Conservation (phyloP, 148 eudicot genomes). For the Rhododendron molle region DNA sequence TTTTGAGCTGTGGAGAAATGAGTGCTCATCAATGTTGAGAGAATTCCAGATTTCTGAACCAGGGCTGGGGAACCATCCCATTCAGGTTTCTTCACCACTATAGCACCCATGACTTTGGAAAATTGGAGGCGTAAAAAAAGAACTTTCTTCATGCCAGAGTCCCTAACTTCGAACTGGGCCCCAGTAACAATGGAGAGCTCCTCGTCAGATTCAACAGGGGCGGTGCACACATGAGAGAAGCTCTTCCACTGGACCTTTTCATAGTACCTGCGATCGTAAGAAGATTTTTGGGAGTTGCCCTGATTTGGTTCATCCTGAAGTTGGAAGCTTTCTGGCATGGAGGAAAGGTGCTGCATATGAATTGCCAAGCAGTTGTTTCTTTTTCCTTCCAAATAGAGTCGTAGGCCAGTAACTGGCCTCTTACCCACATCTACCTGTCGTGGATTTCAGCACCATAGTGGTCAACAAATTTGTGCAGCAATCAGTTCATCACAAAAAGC, state of each 20-base stretch:
- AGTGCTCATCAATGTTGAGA: conserved; percentile 30
- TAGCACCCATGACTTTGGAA: conserved; percentile 35
- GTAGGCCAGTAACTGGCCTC: conserved; percentile 52
- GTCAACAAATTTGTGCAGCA: not conserved
- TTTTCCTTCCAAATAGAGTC: conserved; percentile 53
- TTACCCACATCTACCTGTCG: conserved; percentile 43
- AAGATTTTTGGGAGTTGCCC: conserved; percentile 8
- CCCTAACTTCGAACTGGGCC: conserved; percentile 41
- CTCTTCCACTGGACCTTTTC: conserved; percentile 53
- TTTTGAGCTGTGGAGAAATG: conserved; percentile 31
- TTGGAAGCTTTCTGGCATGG: conserved; percentile 44
- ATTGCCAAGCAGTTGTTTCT: conserved; percentile 47
- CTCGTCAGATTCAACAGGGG: conserved; percentile 50
- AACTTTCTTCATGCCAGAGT: conserved; percentile 36
- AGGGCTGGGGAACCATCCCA: conserved; percentile 44
- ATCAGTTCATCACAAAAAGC: not conserved
- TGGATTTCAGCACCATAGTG: not conserved
- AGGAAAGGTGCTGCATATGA: conserved; percentile 57
- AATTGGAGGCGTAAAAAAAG: conserved; percentile 37
- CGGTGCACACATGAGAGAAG: conserved; percentile 53
- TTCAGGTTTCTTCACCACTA: conserved; percentile 33
- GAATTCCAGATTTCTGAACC: conserved; percentile 36
- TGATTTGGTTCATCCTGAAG: conserved; percentile 22
- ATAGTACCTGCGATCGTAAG: conserved; percentile 33
- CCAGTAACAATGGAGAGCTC: conserved; percentile 44